phyloP scores from a whole-genome alignment of 352 stramenopile species.

The Phytopythium helicoides region DNA sequence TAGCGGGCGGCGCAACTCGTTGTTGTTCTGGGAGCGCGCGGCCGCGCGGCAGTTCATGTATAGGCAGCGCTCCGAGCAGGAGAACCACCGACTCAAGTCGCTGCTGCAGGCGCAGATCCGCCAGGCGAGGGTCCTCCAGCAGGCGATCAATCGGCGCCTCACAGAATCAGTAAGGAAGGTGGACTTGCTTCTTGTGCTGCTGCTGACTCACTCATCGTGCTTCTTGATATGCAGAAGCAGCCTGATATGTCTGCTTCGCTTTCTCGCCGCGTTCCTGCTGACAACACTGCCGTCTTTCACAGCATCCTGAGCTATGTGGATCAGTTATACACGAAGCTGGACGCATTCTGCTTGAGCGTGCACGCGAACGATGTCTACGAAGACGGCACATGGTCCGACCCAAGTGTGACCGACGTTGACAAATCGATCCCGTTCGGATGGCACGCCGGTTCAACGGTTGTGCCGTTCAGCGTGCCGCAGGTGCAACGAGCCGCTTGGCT shows the following conservation, averaged over 20 bases:
- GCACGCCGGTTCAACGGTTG: background rate
- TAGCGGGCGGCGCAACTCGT: conserved; percentile 4
- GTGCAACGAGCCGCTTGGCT: conserved; percentile 1
- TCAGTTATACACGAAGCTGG: background rate
- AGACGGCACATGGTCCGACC: background rate
- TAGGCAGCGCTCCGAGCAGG: conserved; percentile 18
- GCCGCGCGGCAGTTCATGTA: conserved; percentile 20
- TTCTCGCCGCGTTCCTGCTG: background rate
- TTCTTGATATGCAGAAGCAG: background rate
- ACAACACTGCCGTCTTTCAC: background rate
- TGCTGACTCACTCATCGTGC: too few relatives aligned
- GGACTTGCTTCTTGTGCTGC: background rate
- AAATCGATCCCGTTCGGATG: background rate
- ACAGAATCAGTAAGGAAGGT: conserved; percentile 4
- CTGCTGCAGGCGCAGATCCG: conserved; percentile 29
- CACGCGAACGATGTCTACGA: background rate
- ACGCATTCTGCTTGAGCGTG: background rate
- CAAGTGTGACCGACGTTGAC: background rate
- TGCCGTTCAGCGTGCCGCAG: background rate
- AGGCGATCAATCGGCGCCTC: conserved; percentile 17
- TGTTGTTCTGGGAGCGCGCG: conserved; percentile 27
- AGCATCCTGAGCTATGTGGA: background rate
- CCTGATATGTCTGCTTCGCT: background rate
- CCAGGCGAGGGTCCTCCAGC: conserved; percentile 18
- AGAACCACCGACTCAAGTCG: conserved; percentile 27